Evolutionary conservation across 2,329 filamentous ascomycete species (phyloP).

Genomic region (Rhynchosporium graminicola): DNA sequence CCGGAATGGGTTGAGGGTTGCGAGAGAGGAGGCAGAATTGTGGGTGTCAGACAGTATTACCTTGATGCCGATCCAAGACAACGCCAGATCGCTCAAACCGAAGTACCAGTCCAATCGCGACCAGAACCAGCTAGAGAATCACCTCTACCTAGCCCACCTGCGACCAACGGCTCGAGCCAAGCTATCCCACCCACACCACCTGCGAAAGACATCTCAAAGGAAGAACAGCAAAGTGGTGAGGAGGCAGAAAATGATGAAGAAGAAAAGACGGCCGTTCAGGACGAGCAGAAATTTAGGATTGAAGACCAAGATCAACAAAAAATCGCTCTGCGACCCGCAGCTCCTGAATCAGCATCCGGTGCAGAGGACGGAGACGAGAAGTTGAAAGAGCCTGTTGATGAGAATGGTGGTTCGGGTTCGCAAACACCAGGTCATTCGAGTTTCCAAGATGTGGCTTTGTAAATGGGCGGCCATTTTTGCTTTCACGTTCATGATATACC

Average conservation of each 20-base stretch:
- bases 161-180: slow-evolving; percentile 34
- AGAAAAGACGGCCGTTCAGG: slow-evolving; percentile 41
- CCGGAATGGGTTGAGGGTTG: slow-evolving; percentile 99
- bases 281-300: slow-evolving; percentile 58
- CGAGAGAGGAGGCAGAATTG: slow-evolving; percentile 86
- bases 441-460: slow-evolving; percentile 66
- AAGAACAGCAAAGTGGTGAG: slow-evolving; percentile 34
- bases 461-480: slow-evolving; percentile 26
- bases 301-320: slow-evolving; percentile 58
- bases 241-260: slow-evolving; percentile 37
- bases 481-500: slow-evolving; percentile 27
- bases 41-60: slow-evolving; percentile 95
- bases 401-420: slow-evolving; percentile 37
- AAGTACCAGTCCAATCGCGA: slow-evolving; percentile 22
- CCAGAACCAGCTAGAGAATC: slow-evolving; percentile 29
- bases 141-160: slow-evolving; percentile 28
- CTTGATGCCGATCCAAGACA: slow-evolving; percentile 70
- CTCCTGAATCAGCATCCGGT: slow-evolving; percentile 31
- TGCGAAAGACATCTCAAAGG: slow-evolving; percentile 34
- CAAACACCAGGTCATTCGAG: slow-evolving; percentile 56
- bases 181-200: slow-evolving; percentile 38
- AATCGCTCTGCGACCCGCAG: slow-evolving; percentile 50
- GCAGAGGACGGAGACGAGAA: slow-evolving; percentile 40
- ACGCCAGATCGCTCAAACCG: slow-evolving; percentile 35
- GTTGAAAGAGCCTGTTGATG: slow-evolving; percentile 44